phyloP scores from a whole-genome alignment of 1,139 yeast species.

The Meyerozyma smithsonii region DNA sequence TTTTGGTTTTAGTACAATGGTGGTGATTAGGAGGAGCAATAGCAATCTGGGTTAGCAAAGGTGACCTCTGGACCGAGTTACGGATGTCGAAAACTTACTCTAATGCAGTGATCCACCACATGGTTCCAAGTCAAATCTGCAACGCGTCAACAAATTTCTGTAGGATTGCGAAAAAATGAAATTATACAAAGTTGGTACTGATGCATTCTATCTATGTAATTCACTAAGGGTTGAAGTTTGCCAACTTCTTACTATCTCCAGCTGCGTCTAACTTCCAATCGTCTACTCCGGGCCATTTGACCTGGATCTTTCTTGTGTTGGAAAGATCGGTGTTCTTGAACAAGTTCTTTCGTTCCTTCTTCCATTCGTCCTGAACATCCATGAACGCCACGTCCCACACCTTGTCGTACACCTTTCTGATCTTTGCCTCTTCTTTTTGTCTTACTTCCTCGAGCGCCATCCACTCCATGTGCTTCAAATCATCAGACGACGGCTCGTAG shows the following conservation, averaged over 20 bases:
- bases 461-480: constrained; percentile 92
- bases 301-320: constrained; percentile 41
- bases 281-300: constrained; percentile 69
- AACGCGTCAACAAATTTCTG: neutral
- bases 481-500: constrained; percentile 84
- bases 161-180: neutral
- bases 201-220: neutral
- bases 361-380: constrained; percentile 69
- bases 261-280: constrained; percentile 33
- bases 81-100: no score
- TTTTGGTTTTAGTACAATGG: no score
- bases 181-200: neutral
- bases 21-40: no score
- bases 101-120: neutral
- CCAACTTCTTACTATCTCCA: constrained; percentile 29
- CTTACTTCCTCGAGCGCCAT: constrained; percentile 89
- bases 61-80: neutral
- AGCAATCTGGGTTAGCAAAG: neutral
- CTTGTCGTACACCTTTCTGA: constrained; percentile 65
- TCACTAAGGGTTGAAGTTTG: constrained; percentile 37
- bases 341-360: constrained; percentile 56
- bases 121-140: neutral
- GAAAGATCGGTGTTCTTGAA: constrained; percentile 70
- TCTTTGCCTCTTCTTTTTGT: constrained; percentile 59
- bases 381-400: constrained; percentile 76